Evolutionary conservation across 2,329 filamentous ascomycete genomes (phyloP).

Genomic region (Aspergillus candidus): DNA sequence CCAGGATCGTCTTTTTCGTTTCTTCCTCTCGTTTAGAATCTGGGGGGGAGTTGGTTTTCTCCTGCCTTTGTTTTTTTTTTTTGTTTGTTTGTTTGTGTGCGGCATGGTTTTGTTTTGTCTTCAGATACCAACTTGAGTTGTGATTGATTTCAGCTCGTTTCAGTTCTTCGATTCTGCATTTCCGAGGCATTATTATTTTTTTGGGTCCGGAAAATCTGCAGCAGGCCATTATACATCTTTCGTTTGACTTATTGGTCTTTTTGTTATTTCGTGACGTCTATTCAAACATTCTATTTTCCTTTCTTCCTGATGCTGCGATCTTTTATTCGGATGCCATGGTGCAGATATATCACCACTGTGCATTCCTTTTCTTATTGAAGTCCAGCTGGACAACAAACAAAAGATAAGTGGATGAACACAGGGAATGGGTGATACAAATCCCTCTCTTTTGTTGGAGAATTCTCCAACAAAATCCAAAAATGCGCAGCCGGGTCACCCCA

Average conservation of each 20-base stretch:
- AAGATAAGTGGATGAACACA: too few relatives aligned
- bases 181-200: conserved; percentile 6
- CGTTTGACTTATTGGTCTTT: conserved; percentile 5
- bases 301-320: conserved; percentile 3
- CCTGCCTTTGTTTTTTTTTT: conserved; percentile 19
- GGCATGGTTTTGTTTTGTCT: conserved; percentile 9
- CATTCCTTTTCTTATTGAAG: neutral
- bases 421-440: too few relatives aligned
- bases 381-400: too few relatives aligned
- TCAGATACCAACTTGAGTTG: conserved; percentile 21
- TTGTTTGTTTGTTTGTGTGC: conserved; percentile 10
- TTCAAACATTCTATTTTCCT: neutral
- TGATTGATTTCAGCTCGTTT: conserved; percentile 5
- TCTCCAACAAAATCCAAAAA: too few relatives aligned
- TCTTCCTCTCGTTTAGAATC: conserved; percentile 35
- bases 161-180: conserved; percentile 11
- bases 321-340: neutral
- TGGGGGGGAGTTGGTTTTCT: conserved; percentile 23
- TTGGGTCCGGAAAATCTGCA: conserved; percentile 7
- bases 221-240: conserved; percentile 9
- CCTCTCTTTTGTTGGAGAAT: too few relatives aligned
- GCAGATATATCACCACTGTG: neutral
- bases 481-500: too few relatives aligned
- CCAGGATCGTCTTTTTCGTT: conserved; percentile 22
- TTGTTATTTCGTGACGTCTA: neutral